phyloP scores from a whole-genome alignment of 1,284 basidiomycete species.

The Crocinoboletus sp. region DNA sequence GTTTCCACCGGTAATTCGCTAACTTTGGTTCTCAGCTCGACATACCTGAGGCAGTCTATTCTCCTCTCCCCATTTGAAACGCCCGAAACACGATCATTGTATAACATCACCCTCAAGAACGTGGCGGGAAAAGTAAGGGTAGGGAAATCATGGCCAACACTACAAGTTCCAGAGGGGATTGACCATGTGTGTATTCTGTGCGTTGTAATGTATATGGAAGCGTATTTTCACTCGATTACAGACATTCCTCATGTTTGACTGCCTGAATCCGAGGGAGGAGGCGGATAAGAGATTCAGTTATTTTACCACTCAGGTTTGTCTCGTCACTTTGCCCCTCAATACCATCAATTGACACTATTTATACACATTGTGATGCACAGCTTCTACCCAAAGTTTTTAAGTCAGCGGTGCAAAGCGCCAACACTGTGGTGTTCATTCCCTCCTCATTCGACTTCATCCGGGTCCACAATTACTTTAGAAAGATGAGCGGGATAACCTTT shows the following conservation, averaged over 20 bases:
- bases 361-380: constrained; percentile 35
- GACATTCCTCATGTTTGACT: constrained; percentile 76
- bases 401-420: constrained; percentile 87
- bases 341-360: neutral
- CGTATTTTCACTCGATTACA: constrained; percentile 29
- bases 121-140: constrained; percentile 79
- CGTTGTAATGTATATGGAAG: neutral
- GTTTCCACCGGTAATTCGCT: neutral
- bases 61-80: constrained; percentile 88
- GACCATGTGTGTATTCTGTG: constrained; percentile 52
- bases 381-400: constrained; percentile 78
- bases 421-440: constrained; percentile 88
- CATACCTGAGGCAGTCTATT: constrained; percentile 85
- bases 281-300: constrained; percentile 82
- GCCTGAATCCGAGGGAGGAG: constrained; percentile 70
- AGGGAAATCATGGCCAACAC: constrained; percentile 63
- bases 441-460: constrained; percentile 98
- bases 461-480: constrained; percentile 83
- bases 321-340: neutral
- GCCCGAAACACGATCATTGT: constrained; percentile 82
- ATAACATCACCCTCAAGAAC: constrained; percentile 72
- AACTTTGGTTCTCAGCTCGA: constrained; percentile 45
- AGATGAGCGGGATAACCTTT: constrained; percentile 65
- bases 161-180: constrained; percentile 76
- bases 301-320: constrained; percentile 77